A percentile compares a stretch with the other conserved stretches of the same genome.
These are phyloP conservation scores for Eurotiales sp. DNA, from an alignment of 2,329 filamentous ascomycete genomes.

Conservation along the genomic window DNA sequence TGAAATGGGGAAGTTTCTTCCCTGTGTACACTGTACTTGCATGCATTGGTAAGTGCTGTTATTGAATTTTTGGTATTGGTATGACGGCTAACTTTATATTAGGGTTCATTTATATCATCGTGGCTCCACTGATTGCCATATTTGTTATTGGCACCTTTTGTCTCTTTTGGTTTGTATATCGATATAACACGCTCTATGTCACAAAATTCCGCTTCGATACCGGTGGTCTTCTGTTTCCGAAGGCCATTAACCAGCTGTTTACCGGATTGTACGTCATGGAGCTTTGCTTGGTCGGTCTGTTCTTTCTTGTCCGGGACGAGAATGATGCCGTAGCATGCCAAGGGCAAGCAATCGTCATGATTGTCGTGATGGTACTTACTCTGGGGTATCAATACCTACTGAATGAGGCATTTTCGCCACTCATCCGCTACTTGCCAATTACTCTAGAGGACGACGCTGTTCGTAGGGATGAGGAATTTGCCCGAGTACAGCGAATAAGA, in stretches of 20 bases:
- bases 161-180: constrained; percentile 88
- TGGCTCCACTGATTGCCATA: constrained; percentile 83
- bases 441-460: constrained; percentile 95
- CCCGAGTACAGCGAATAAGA: constrained; percentile 68
- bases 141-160: constrained; percentile 92
- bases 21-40: constrained; percentile 96
- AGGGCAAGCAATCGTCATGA: constrained; percentile 80
- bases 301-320: constrained; percentile 69
- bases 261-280: constrained; percentile 95
- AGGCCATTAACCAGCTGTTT: constrained; percentile 92
- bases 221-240: constrained; percentile 84
- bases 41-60: constrained; percentile 63
- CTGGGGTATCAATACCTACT: constrained; percentile 73
- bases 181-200: constrained; percentile 96
- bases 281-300: constrained; percentile 80
- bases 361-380: constrained; percentile 68
- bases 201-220: constrained; percentile 87
- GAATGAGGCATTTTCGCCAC: constrained; percentile 76
- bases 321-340: constrained; percentile 57
- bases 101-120: constrained; percentile 77
- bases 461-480: constrained; percentile 83
- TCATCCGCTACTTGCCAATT: constrained; percentile 86
- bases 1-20: constrained; percentile 92
- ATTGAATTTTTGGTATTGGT: neutral
- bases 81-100: constrained; percentile 10